Percentiles rank a stretch among this genome's conserved stretches.
phyloP scores from a whole-genome alignment of 176 grass and related monocot genomes.

The Aegilops speltoides region DNA sequence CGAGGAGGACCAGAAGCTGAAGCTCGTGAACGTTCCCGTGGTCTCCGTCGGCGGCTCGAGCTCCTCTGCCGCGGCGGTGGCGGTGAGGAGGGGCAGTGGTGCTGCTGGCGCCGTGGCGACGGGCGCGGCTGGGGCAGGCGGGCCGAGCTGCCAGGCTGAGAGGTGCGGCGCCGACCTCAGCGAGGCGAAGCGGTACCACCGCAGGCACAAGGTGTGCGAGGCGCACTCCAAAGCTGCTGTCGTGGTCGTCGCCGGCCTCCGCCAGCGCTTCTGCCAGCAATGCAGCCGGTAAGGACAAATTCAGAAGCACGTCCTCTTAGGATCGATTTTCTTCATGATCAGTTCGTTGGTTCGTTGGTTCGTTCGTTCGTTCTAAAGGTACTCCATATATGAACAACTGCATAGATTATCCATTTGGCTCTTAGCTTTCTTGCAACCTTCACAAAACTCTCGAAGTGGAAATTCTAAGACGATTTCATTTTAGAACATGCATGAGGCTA shows the following conservation, averaged over 20 bases:
- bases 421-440: neutral
- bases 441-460: neutral
- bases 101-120: neutral
- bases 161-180: conserved; percentile 71
- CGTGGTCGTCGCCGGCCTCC: conserved; percentile 80
- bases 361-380: neutral
- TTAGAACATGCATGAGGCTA: neutral
- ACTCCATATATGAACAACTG: neutral
- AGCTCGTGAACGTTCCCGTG: neutral
- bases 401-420: neutral
- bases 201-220: conserved; percentile 95
- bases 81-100: conserved; percentile 30
- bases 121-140: conserved; percentile 2
- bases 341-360: neutral
- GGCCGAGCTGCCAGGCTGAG: conserved; percentile 77
- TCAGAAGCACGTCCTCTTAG: neutral
- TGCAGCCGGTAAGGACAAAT: conserved; percentile 72
- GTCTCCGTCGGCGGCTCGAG: neutral
- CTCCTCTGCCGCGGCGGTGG: conserved; percentile 2
- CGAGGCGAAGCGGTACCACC: conserved; percentile 71
- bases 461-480: neutral
- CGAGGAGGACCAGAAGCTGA: conserved; percentile 37
- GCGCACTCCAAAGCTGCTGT: conserved; percentile 67
- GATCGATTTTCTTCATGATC: conserved; percentile 1
- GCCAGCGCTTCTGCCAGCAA: conserved; percentile 99